Percentiles rank a stretch among this genome's conserved stretches.
Evolutionary conservation across 2,329 filamentous ascomycete species (phyloP).

Genomic region (Endocalyx cinctus): DNA sequence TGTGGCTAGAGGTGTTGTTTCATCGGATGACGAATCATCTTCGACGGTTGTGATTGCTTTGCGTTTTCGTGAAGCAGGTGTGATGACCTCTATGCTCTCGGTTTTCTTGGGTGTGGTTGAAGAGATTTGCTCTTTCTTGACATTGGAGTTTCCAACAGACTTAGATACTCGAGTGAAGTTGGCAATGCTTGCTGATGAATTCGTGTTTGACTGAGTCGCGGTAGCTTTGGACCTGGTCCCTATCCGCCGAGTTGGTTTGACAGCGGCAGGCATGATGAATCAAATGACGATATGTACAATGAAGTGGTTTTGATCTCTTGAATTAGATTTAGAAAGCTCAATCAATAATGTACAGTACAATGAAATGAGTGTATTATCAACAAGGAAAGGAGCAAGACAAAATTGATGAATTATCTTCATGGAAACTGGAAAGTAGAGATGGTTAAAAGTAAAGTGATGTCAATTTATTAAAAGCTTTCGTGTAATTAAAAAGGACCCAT

Average conservation of each 20-base stretch:
- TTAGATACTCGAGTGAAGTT: slow-evolving; percentile 47
- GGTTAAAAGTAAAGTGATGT: no score
- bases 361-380: no score
- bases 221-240: slow-evolving; percentile 17
- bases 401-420: no score
- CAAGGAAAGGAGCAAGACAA: no score
- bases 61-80: slow-evolving; percentile 30
- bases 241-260: slow-evolving; percentile 23
- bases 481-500: no score
- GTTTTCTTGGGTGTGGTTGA: slow-evolving; percentile 35
- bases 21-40: slow-evolving; percentile 26
- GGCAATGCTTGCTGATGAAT: slow-evolving; percentile 33
- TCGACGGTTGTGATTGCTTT: slow-evolving; percentile 25
- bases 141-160: slow-evolving; percentile 22
- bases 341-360: no score
- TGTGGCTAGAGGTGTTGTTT: no score
- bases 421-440: no score
- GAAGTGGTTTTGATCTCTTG: no score
- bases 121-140: slow-evolving; percentile 31
- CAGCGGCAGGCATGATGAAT: slow-evolving; percentile 23
- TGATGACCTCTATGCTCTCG: slow-evolving; percentile 35
- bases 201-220: slow-evolving; percentile 19
- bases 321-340: no score
- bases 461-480: no score
- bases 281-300: no score